These are phyloP conservation scores for Stachybotrys elegans DNA, from an alignment of 2,329 filamentous ascomycete genomes.

Conservation along the genomic window DNA sequence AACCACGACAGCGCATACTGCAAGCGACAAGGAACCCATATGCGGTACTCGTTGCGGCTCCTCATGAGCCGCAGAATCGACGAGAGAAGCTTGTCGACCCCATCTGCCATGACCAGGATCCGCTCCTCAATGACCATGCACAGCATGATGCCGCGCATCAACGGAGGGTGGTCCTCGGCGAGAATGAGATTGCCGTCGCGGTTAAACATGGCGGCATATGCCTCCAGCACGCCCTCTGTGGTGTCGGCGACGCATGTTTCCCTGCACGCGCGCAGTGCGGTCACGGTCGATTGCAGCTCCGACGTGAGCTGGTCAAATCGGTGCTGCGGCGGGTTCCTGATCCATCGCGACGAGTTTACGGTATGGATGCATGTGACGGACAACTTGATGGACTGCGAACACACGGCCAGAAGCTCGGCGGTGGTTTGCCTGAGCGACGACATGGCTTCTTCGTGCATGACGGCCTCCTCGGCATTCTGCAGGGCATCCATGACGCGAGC, in stretches of 20 bases:
- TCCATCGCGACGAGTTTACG: constrained; percentile 25
- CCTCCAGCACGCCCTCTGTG: constrained; percentile 33
- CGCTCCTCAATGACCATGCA: constrained; percentile 44
- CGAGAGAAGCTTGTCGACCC: constrained; percentile 28
- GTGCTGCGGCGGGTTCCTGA: constrained; percentile 13
- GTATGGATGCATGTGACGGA: constrained; percentile 17
- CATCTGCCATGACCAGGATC: constrained; percentile 18
- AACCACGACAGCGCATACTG: constrained; percentile 34
- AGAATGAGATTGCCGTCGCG: constrained; percentile 29
- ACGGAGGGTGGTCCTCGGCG: constrained; percentile 14
- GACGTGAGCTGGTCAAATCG: constrained; percentile 15
- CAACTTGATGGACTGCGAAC: constrained; percentile 17
- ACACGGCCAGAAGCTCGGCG: constrained; percentile 16
- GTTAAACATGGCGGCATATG: constrained; percentile 35
- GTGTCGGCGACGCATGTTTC: constrained; percentile 23
- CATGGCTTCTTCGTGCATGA: constrained; percentile 24
- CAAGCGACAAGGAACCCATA: constrained; percentile 39
- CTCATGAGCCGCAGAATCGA: constrained; percentile 30
- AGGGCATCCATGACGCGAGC: constrained; percentile 30
- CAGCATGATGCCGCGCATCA: constrained; percentile 34
- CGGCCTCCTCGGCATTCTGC: constrained; percentile 28
- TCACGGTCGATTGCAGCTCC: constrained; percentile 14
- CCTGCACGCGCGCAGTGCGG: constrained; percentile 20
- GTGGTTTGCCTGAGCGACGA: constrained; percentile 25
- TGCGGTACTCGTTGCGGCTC: constrained; percentile 23